phyloP scores from a whole-genome alignment of 805 yeast genomes.

The Myxozyma nipponensis region DNA sequence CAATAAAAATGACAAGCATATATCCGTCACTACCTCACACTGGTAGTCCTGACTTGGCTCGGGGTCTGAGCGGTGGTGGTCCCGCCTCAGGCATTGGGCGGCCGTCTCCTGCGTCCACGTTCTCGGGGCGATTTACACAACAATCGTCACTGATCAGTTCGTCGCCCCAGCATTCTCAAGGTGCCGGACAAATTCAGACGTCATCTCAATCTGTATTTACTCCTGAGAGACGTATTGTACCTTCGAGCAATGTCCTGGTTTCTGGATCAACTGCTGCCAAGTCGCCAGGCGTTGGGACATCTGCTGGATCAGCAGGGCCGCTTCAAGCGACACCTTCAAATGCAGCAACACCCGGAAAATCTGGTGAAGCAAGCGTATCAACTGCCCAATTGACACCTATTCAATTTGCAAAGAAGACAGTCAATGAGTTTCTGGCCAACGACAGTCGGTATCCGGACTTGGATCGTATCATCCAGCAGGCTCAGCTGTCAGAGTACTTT shows the following conservation, averaged over 20 bases:
- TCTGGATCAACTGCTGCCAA: too few relatives aligned
- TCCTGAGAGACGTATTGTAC: neutral
- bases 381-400: slow-evolving; percentile 13
- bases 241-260: too few relatives aligned
- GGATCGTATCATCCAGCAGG: slow-evolving; percentile 35
- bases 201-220: neutral
- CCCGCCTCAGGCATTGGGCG: neutral
- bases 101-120: neutral
- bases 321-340: slow-evolving; percentile 1
- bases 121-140: neutral
- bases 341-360: neutral
- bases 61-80: neutral
- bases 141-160: neutral
- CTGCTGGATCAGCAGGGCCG: neutral
- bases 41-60: neutral
- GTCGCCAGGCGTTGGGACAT: neutral
- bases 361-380: neutral
- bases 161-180: neutral
- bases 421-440: slow-evolving; percentile 32
- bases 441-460: slow-evolving; percentile 38
- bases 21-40: neutral
- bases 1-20: neutral
- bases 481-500: slow-evolving; percentile 32
- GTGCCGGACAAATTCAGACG: neutral
- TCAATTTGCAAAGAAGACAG: slow-evolving; percentile 17